Conservation (phyloP, 2,329 filamentous ascomycete species). For the Penicillium freii region DNA sequence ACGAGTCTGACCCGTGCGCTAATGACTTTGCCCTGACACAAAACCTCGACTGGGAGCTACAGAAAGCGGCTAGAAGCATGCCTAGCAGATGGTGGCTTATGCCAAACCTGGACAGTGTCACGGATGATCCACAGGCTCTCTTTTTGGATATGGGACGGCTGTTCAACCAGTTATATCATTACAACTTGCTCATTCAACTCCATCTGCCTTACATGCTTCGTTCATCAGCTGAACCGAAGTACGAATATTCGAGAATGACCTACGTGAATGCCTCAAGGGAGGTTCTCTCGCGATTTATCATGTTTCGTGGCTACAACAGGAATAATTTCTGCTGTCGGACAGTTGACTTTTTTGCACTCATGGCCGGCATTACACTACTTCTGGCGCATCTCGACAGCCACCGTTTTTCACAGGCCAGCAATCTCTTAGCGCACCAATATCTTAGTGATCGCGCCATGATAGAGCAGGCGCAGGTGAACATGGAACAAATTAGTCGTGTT, state of each 20-base stretch:
- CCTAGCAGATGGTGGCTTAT: slow-evolving; percentile 49
- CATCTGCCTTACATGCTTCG: slow-evolving; percentile 58
- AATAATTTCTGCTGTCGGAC: slow-evolving; percentile 25
- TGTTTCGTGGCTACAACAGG: slow-evolving; percentile 42
- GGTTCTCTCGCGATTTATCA: slow-evolving; percentile 50
- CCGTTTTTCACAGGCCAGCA: background rate
- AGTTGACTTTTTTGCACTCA: slow-evolving; percentile 29
- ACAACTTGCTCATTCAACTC: slow-evolving; percentile 52
- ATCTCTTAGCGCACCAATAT: slow-evolving; percentile 39
- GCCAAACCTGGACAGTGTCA: slow-evolving; percentile 12
- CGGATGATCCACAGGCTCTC: background rate
- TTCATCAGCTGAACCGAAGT: slow-evolving; percentile 30
- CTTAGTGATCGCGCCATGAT: slow-evolving; percentile 42
- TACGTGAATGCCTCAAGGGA: slow-evolving; percentile 54
- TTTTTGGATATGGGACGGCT: slow-evolving; percentile 38
- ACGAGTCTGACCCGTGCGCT: slow-evolving; percentile 1
- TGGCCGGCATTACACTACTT: slow-evolving; percentile 26
- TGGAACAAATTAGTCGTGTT: slow-evolving; percentile 30
- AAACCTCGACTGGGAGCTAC: slow-evolving; percentile 34
- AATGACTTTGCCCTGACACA: slow-evolving; percentile 41
- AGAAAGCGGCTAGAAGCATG: slow-evolving; percentile 43
- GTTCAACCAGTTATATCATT: slow-evolving; percentile 53
- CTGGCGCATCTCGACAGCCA: slow-evolving; percentile 29
- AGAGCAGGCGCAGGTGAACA: slow-evolving; percentile 37
- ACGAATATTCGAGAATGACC: slow-evolving; percentile 51